Conservation (phyloP, 2,329 filamentous ascomycete species). For the Cryphonectria naterciae region DNA sequence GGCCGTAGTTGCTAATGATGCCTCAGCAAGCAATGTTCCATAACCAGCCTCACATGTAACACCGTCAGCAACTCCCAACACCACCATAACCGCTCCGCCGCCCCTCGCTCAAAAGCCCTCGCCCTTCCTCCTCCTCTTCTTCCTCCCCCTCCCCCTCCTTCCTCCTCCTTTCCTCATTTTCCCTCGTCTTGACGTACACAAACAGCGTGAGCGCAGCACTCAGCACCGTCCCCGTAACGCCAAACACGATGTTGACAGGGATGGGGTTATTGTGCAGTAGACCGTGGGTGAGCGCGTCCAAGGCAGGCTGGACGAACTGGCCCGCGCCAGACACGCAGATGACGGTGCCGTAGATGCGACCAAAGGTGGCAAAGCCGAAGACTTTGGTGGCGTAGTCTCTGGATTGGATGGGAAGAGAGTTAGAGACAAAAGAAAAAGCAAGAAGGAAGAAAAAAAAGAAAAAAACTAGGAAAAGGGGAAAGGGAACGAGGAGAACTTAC, state of each 20-base stretch:
- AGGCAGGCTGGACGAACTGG: conserved; percentile 71
- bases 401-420: too few relatives aligned
- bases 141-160: not conserved
- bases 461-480: not conserved
- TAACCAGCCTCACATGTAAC: not conserved
- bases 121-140: not conserved
- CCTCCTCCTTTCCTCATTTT: conserved; percentile 3
- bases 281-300: conserved; percentile 70
- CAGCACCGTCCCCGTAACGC: conserved; percentile 56
- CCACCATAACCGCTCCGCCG: not conserved
- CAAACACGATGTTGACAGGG: conserved; percentile 65
- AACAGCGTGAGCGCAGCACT: conserved; percentile 60
- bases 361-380: conserved; percentile 77
- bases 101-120: not conserved
- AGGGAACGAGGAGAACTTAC: conserved; percentile 36
- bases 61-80: not conserved
- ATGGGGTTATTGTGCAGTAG: conserved; percentile 64
- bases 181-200: conserved; percentile 42
- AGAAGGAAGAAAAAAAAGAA: too few relatives aligned
- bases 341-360: conserved; percentile 77
- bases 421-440: not conserved
- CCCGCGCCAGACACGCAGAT: conserved; percentile 73
- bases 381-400: conserved; percentile 78
- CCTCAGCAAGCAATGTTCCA: too few relatives aligned
- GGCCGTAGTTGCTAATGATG: too few relatives aligned